These are phyloP conservation scores for Blepharisma japonicum DNA, from an alignment of 73 alveolate genomes.

Conservation along the genomic window DNA sequence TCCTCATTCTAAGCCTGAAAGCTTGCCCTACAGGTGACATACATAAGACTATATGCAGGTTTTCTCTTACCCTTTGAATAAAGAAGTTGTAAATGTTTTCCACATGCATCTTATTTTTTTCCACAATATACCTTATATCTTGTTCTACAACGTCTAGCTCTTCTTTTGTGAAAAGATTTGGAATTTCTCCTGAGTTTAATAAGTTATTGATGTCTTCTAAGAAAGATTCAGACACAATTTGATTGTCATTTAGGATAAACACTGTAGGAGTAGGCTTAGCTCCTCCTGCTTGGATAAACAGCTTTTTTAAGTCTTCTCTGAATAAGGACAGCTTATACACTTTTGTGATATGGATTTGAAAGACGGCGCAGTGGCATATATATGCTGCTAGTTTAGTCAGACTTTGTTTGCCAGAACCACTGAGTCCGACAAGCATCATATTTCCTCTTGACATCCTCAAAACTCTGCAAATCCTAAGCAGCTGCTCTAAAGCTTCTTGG, in stretches of 20 bases:
- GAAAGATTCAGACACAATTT: constrained; percentile 84
- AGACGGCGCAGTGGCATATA: constrained; percentile 75
- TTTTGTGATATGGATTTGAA: constrained; percentile 77
- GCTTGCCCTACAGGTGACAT: constrained; percentile 96
- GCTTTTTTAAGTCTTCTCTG: constrained; percentile 83
- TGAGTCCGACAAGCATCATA: constrained; percentile 93
- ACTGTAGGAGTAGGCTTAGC: constrained; percentile 73
- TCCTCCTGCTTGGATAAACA: constrained; percentile 72
- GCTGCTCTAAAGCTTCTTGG: constrained; percentile 87
- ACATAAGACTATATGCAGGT: constrained; percentile 85
- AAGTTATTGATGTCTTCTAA: constrained; percentile 90
- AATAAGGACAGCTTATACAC: constrained; percentile 75
- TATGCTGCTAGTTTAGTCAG: constrained; percentile 80
- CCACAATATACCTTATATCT: constrained; percentile 66
- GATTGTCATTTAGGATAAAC: constrained; percentile 81
- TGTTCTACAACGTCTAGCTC: constrained; percentile 90
- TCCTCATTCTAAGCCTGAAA: constrained; percentile 86
- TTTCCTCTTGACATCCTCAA: constrained; percentile 88
- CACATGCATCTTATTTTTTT: constrained; percentile 73
- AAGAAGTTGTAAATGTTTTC: constrained; percentile 83
- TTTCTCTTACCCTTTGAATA: constrained; percentile 80
- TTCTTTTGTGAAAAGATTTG: constrained; percentile 90
- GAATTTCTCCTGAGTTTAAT: constrained; percentile 95
- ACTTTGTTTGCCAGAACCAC: constrained; percentile 99
- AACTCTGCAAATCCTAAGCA: constrained; percentile 86